Base-by-base conservation (phyloP, 495 filamentous ascomycete genomes). In the Cudoniella acicularis region DNA sequence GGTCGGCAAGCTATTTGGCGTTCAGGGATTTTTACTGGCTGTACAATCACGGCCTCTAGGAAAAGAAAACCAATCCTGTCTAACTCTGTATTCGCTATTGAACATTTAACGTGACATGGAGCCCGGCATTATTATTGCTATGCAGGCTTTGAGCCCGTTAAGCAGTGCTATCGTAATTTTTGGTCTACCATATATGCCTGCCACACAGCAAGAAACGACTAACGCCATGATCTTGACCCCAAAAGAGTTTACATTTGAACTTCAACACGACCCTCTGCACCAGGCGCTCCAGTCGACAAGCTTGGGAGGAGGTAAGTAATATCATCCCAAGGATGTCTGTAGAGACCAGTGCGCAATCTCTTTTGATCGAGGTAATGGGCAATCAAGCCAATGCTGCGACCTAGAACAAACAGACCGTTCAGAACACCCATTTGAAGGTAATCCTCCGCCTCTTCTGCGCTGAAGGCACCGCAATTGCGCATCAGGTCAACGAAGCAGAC, bases 301-400 rank as follows among this genome's bases (percentile, higher is more conserved):
- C 80, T 88, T 64, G 92, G 92, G 53, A 97, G 88, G 49, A 97
- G 81, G 78, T 97, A 97, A 60, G 92, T 97, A 73, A 97, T 97
- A 73, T 95, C 91, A 72, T 96, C 92, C 92, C 91, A 96, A 70
- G 92, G 92, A 84, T 96, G 94, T 73, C 94, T 87, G 87, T 98
- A 98, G 63, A 98, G 84, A 70, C 94, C 94, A 67, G 94, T 98
- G 67, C 92, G 86, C 75, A 98, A 83, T 73, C 94, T 84, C 91
- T 98, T 98, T 83, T 98, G 94, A 76, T 98, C 94, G 64, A 98
- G 88, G 84, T 92, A 97, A 80, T 98, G 94, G 63, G 94, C 94
- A 87, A 98, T 98, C 65, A 98, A 80, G 89, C 94, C 94, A 67
- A 98, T 98, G 74, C 83, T 88, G 65, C 94, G 86, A 60, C 94